A percentile compares a stretch with the other conserved stretches of the same genome.
phyloP scores from a whole-genome alignment of 2,329 filamentous ascomycete species.

The Raffaelea arxii region DNA sequence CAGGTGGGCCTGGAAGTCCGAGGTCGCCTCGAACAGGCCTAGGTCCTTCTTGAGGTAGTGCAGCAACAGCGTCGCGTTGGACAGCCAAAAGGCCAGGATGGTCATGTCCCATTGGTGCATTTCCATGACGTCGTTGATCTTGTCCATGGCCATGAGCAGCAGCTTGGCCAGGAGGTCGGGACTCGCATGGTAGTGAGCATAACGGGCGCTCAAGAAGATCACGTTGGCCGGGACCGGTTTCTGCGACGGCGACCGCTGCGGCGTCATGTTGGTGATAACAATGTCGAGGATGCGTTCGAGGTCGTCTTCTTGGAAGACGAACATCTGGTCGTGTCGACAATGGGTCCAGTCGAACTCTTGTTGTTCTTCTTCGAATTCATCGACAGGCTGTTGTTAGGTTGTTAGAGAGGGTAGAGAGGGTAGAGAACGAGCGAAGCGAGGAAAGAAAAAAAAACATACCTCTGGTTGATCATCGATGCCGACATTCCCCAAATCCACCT shows the following conservation, averaged over 20 bases:
- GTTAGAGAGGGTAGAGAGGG: conserved; percentile 4
- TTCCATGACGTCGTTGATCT: conserved; percentile 96
- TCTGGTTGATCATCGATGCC: conserved; percentile 94
- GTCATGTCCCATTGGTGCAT: conserved; percentile 98
- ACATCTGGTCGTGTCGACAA: conserved; percentile 97
- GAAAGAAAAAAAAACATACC: conserved; percentile 35
- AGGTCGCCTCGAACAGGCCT: conserved; percentile 69
- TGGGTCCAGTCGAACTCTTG: conserved; percentile 95
- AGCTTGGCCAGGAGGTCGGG: conserved; percentile 72
- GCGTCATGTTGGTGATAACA: conserved; percentile 96
- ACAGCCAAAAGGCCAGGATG: conserved; percentile 97
- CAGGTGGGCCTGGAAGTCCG: conserved; percentile 85
- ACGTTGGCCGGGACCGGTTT: conserved; percentile 97
- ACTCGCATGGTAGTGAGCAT: conserved; percentile 93
- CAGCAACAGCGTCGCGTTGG: conserved; percentile 87
- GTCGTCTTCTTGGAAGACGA: conserved; percentile 94
- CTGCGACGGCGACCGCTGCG: conserved; percentile 88
- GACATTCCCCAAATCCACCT: conserved; percentile 91
- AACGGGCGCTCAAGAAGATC: conserved; percentile 88
- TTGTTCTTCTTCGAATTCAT: conserved; percentile 78
- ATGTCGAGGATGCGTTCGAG: conserved; percentile 87
- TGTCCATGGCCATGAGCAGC: conserved; percentile 79
- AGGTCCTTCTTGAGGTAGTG: conserved; percentile 95
- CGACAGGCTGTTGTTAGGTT: conserved; percentile 44
- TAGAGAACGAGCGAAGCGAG: neutral